Evolutionary conservation across 352 stramenopile genomes (phyloP).

Genomic region (Pythium angustatum): DNA sequence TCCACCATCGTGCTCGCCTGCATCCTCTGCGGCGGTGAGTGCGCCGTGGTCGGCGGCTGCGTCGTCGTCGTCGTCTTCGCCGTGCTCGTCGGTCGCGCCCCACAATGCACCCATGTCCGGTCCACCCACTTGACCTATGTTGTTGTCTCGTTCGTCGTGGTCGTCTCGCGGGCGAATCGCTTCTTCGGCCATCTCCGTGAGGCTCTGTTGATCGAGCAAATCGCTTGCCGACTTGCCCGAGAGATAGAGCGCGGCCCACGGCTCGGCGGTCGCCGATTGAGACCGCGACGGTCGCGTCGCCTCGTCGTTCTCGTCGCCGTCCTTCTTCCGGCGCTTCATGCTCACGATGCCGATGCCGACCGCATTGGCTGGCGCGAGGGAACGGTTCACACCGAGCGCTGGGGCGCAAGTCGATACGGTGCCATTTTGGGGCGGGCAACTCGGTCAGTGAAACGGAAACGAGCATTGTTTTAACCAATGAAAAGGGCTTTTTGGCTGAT

Average conservation of each 20-base stretch:
- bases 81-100: background rate
- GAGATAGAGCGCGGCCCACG: background rate
- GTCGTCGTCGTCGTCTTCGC: background rate
- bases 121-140: background rate
- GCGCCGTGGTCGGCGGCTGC: background rate
- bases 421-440: background rate
- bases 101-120: background rate
- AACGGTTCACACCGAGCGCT: no score
- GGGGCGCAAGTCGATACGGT: no score
- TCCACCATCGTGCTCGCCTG: no score
- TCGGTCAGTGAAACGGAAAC: background rate
- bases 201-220: background rate
- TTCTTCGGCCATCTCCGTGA: slow-evolving; percentile 18
- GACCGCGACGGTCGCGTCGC: background rate
- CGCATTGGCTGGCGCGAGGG: background rate
- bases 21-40: no score
- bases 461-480: background rate
- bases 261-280: background rate
- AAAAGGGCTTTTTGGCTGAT: background rate
- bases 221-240: background rate
- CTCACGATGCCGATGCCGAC: background rate
- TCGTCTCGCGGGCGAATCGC: background rate
- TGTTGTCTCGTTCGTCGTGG: background rate
- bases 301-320: background rate
- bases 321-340: background rate